These are phyloP conservation scores for Cornus controversa DNA, from an alignment of 148 eudicot species.

Conservation along the genomic window DNA sequence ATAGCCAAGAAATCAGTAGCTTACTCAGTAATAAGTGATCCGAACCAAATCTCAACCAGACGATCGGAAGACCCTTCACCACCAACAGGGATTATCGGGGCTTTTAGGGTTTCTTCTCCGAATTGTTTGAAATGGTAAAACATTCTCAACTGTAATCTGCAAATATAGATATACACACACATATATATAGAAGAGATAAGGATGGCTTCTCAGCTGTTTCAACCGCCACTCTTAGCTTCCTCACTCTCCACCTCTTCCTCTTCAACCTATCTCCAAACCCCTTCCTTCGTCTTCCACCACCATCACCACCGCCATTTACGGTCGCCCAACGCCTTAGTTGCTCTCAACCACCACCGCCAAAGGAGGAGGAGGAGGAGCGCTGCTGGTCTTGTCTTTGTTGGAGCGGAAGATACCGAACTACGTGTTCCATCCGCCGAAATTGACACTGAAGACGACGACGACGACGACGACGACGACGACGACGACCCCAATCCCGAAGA, in stretches of 20 bases:
- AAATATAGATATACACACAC: background rate
- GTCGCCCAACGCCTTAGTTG: background rate
- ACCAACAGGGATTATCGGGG: too few species aligned
- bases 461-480: slow-evolving; percentile 43
- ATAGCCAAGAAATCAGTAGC: too few species aligned
- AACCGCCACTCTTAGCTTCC: slow-evolving; percentile 25
- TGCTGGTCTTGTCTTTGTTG: slow-evolving; percentile 20
- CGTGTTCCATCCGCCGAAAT: slow-evolving; percentile 12
- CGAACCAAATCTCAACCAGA: too few species aligned
- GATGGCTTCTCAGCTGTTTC: slow-evolving; percentile 31
- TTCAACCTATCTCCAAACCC: slow-evolving; percentile 7
- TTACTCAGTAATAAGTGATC: too few species aligned
- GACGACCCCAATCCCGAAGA: slow-evolving; percentile 64
- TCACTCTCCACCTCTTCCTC: slow-evolving; percentile 15
- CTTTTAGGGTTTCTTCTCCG: background rate
- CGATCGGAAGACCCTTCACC: background rate
- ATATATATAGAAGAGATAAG: background rate
- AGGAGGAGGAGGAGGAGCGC: slow-evolving; percentile 24
- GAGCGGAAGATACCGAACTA: slow-evolving; percentile 31
- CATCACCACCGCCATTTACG: background rate
- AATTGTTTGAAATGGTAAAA: background rate
- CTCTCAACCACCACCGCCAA: slow-evolving; percentile 6
- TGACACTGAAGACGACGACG: slow-evolving; percentile 17
- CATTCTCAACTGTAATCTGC: background rate
- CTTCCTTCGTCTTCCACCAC: background rate